Percentiles rank a stretch among this genome's conserved stretches.
These are phyloP conservation scores for Verticillium klebahnii DNA, from an alignment of 2,329 filamentous ascomycete species.

Conservation along the genomic window DNA sequence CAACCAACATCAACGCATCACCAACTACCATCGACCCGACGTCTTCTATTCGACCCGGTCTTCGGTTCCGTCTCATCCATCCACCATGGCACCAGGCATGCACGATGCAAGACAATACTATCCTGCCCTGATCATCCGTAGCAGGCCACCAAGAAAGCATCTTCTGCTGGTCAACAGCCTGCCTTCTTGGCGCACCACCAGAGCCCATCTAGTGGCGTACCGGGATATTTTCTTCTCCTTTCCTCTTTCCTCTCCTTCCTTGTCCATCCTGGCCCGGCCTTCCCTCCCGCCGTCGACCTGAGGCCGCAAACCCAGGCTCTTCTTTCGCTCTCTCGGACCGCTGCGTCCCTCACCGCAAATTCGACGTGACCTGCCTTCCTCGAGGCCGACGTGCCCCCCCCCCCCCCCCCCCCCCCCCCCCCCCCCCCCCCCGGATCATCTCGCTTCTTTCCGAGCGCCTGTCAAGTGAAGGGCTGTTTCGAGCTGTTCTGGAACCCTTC, in stretches of 20 bases:
- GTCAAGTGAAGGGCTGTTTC: neutral
- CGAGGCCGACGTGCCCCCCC: neutral
- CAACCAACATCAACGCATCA: no score
- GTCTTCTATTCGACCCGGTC: no score
- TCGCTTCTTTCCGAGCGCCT: neutral
- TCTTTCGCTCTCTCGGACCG: neutral
- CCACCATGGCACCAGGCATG: no score
- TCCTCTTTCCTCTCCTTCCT: neutral
- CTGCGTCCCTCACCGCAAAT: neutral
- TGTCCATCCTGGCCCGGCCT: neutral
- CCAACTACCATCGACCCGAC: no score
- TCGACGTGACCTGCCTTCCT: neutral
- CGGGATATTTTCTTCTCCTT: slow-evolving; percentile 1
- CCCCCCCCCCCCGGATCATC: neutral
- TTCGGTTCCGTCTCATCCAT: no score
- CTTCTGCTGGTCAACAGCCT: neutral
- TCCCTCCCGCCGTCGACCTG: neutral
- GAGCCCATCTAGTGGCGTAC: neutral
- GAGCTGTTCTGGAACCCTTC: neutral
- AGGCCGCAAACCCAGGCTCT: neutral
- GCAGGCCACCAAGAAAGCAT: no score
- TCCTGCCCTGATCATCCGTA: no score
- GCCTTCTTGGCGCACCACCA: neutral
- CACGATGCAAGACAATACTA: no score
- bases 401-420: neutral